Conservation (phyloP, 2,329 filamentous ascomycete species). For the Pseudofabraea citricarpa region DNA sequence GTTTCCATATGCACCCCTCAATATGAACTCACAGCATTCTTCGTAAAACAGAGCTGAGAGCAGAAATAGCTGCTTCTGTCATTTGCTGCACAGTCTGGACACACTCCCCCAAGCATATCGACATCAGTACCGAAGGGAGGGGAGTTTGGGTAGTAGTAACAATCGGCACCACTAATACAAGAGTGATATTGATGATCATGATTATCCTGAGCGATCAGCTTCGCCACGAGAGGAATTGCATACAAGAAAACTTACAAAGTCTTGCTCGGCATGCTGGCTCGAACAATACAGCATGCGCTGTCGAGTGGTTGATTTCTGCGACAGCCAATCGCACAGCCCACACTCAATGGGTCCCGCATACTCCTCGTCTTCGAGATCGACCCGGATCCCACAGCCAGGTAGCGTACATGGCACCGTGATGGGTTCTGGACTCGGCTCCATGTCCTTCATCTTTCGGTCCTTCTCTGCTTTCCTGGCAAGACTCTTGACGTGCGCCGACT, state of each 20-base stretch:
- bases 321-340: not conserved
- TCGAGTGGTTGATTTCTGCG: not conserved
- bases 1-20: too few species aligned
- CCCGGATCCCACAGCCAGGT: not conserved
- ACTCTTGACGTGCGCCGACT: not conserved
- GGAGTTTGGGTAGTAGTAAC: conserved; percentile 1
- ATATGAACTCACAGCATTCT: not conserved
- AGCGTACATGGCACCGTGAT: not conserved
- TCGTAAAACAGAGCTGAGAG: not conserved
- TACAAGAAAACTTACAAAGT: not conserved
- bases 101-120: not conserved
- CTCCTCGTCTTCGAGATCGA: not conserved
- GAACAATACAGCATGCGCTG: not conserved
- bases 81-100: not conserved
- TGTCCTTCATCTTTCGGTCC: conserved; percentile 1
- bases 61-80: not conserved
- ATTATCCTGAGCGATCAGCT: not conserved
- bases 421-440: not conserved
- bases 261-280: not conserved
- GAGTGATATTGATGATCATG: not conserved
- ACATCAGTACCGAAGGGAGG: not conserved
- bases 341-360: not conserved
- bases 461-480: not conserved
- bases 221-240: not conserved
- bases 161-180: not conserved